These are phyloP conservation scores for Termitomyces sp. DNA, from an alignment of 768 basidiomycete genomes.

Conservation along the genomic window DNA sequence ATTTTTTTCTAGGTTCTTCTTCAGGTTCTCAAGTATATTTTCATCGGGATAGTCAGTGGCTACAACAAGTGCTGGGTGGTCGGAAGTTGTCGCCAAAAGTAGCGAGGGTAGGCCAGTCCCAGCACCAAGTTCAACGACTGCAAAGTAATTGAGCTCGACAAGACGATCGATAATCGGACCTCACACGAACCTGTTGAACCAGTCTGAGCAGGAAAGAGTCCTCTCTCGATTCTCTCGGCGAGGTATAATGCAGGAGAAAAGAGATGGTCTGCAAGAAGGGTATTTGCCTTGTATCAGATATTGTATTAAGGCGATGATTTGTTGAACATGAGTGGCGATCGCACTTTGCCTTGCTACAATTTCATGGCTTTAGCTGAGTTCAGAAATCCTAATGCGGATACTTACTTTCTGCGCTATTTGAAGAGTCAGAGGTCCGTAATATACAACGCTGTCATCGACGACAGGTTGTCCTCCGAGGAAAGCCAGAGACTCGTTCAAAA, in stretches of 20 bases:
- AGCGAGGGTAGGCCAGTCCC: constrained; percentile 68
- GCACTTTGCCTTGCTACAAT: constrained; percentile 56
- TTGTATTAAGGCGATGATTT: constrained; percentile 7
- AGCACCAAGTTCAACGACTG: constrained; percentile 71
- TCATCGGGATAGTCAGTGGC: constrained; percentile 70
- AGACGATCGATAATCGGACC: neutral
- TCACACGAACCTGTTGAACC: constrained; percentile 34
- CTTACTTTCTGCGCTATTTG: constrained; percentile 58
- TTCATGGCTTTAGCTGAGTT: neutral
- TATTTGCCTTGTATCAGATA: constrained; percentile 50
- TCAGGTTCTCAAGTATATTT: constrained; percentile 53
- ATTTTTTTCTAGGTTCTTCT: constrained; percentile 53
- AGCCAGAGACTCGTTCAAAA: constrained; percentile 47
- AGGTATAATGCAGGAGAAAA: constrained; percentile 69
- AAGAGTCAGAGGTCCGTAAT: constrained; percentile 51
- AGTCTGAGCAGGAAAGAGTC: constrained; percentile 36
- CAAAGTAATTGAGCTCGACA: neutral
- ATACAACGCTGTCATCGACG: constrained; percentile 39
- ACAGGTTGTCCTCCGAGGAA: constrained; percentile 45
- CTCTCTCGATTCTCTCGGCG: constrained; percentile 61
- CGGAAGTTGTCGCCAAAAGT: constrained; percentile 41
- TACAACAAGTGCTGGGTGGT: constrained; percentile 50
- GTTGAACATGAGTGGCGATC: constrained; percentile 14
- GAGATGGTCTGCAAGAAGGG: constrained; percentile 67
- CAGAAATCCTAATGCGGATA: neutral